These are phyloP conservation scores for Pythium sp. DNA, from an alignment of 352 stramenopile species.

Conservation along the genomic window DNA sequence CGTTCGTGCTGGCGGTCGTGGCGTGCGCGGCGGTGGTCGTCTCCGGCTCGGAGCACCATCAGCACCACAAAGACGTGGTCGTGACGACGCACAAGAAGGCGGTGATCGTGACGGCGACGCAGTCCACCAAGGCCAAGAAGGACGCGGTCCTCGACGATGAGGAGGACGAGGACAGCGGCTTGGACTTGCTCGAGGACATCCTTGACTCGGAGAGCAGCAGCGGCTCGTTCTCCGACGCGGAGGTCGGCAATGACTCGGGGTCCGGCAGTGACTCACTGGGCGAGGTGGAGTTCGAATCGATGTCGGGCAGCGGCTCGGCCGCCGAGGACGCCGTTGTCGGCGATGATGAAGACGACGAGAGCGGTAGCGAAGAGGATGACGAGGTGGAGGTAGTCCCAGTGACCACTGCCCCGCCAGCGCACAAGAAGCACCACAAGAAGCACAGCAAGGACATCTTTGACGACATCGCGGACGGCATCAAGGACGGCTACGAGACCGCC, in stretches of 20 bases:
- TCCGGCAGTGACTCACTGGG: slow-evolving; percentile 12
- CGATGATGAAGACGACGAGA: slow-evolving; percentile 4
- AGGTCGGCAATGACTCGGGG: not conserved
- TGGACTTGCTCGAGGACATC: slow-evolving; percentile 1
- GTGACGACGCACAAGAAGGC: slow-evolving; percentile 11
- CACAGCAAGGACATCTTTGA: slow-evolving; percentile 10
- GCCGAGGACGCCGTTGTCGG: not conserved
- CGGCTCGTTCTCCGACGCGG: not conserved
- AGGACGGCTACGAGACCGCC: slow-evolving; percentile 1
- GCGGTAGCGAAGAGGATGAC: slow-evolving; percentile 18
- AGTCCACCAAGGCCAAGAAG: not conserved
- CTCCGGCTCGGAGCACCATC: slow-evolving; percentile 4
- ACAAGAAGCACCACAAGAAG: slow-evolving; percentile 14
- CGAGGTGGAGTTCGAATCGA: not conserved
- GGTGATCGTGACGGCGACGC: not conserved
- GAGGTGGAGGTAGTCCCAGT: slow-evolving; percentile 21
- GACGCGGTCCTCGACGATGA: not conserved
- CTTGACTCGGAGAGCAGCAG: not conserved
- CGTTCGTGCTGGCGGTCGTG: slow-evolving; percentile 13
- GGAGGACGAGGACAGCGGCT: not conserved
- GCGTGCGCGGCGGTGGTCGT: slow-evolving; percentile 12
- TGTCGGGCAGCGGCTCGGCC: not conserved
- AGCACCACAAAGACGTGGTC: slow-evolving; percentile 15
- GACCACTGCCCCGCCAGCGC: slow-evolving; percentile 8
- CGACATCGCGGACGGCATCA: slow-evolving; percentile 8